Evolutionary conservation across 2,329 filamentous ascomycete genomes (phyloP), one percentile per base, ranked within the genome.

Genomic region (Fusarium begoniae): DNA sequence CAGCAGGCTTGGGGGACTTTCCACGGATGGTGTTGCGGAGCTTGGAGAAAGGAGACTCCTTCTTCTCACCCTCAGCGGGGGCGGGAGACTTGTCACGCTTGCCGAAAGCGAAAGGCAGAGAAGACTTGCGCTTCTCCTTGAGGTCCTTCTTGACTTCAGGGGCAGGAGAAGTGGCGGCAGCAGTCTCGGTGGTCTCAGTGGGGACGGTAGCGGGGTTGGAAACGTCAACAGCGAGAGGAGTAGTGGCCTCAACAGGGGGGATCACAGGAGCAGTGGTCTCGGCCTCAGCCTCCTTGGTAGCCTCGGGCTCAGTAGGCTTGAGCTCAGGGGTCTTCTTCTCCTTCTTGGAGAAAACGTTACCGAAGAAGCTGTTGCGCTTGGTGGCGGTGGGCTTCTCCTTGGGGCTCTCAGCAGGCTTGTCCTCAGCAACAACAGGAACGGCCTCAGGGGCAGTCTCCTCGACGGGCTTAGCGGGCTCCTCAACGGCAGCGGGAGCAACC

Each of bases 81-180:
- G 84, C 79, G 51, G 85, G 81, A 41, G 83, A 83, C 84, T 89
- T 89, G 82, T 93, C 91, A 88, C 96, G 96, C 89, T 94, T 93
- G 79, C 94, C 91, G 80, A 90, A 91, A 78, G 90, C 90, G 84
- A 97, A 97, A 55, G 88, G 88, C 14, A 90, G 83, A 79, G 95
- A 92, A 75, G 94, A 96, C 84, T 91, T 91, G 83, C 94, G 93
- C 93, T 97, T 97, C 84, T 90, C 88, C 90, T 94, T 95, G 77
- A 87, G 82, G 72, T 90, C 89, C 84, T 90, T 90, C 83, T 90
- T 90, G 63, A 84, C 75, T 84, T 91, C 90, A 69, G 85, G 85
- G 73, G 86, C 86, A 65, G 84, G 81, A 32, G 83, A 76, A 40
- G 79, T 72, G 38, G 80, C 81, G 70, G 83, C 81, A 63, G 84